These are phyloP conservation scores for Candida adriatica DNA, from an alignment of 805 yeast species.

Conservation along the genomic window DNA sequence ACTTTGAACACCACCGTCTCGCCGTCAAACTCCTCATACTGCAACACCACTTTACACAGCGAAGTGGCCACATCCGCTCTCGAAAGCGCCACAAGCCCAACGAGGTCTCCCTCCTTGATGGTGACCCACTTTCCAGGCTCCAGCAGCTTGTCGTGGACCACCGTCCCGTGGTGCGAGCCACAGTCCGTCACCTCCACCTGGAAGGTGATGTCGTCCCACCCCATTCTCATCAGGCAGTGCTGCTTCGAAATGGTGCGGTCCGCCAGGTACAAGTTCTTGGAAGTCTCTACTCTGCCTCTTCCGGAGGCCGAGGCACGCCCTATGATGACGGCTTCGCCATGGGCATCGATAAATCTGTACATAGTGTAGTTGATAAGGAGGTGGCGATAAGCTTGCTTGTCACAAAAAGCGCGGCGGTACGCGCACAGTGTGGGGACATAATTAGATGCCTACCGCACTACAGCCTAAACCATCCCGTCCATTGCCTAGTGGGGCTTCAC, in stretches of 20 bases:
- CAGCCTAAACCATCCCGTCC: too few species aligned
- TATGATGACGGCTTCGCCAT: too few species aligned
- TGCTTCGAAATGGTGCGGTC: neutral
- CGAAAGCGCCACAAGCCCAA: slow-evolving; percentile 7
- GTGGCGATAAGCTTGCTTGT: too few species aligned
- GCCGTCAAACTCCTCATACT: slow-evolving; percentile 3
- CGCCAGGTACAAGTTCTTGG: neutral
- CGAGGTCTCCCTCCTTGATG: slow-evolving; percentile 5
- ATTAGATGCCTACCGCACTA: too few species aligned
- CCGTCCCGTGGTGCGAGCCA: slow-evolving; percentile 10
- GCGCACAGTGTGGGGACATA: too few species aligned
- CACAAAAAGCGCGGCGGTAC: too few species aligned
- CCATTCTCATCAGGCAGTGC: neutral
- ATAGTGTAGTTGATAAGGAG: too few species aligned
- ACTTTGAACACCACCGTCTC: slow-evolving; percentile 3
- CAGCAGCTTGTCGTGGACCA: slow-evolving; percentile 4
- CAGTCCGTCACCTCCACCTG: neutral
- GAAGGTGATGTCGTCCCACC: neutral
- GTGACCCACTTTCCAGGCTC: neutral
- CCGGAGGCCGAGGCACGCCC: too few species aligned
- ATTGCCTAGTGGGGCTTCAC: too few species aligned
- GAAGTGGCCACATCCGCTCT: slow-evolving; percentile 1
- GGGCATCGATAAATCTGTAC: too few species aligned
- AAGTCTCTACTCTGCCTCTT: too few species aligned
- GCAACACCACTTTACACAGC: slow-evolving; percentile 5